Conservation (phyloP, 768 basidiomycete species). For the Tephrocybe sp. region DNA sequence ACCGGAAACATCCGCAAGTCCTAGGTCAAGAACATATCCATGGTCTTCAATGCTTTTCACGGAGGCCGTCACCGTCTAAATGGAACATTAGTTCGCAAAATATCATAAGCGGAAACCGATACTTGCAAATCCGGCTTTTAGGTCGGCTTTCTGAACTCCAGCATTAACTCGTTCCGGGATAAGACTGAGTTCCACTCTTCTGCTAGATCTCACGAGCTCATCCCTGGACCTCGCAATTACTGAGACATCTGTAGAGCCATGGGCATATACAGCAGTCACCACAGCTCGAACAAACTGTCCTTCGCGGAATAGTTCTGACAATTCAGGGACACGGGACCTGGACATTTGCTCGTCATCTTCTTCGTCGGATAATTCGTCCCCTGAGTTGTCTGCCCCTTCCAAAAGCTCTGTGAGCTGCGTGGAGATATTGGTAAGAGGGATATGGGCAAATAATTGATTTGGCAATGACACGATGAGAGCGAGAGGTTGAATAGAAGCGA, state of each 20-base stretch:
- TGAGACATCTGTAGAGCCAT: conserved; percentile 59
- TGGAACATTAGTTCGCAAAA: conserved; percentile 6
- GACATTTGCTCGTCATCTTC: conserved; percentile 44
- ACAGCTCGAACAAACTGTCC: conserved; percentile 86
- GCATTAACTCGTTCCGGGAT: conserved; percentile 81
- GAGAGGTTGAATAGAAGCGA: conserved; percentile 83
- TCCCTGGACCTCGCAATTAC: conserved; percentile 64
- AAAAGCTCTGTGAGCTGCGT: conserved; percentile 70
- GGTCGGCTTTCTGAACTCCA: conserved; percentile 74
- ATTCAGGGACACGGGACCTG: conserved; percentile 53
- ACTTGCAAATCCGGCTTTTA: conserved; percentile 75
- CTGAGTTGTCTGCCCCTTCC: conserved; percentile 57
- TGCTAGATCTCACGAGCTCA: conserved; percentile 63
- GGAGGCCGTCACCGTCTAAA: conserved; percentile 70
- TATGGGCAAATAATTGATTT: conserved; percentile 89
- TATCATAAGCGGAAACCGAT: conserved; percentile 1
- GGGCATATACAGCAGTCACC: conserved; percentile 65
- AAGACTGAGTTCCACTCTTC: conserved; percentile 82
- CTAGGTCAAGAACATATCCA: conserved; percentile 88
- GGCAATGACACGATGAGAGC: conserved; percentile 93
- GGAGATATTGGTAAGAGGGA: conserved; percentile 93
- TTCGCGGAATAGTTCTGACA: conserved; percentile 71
- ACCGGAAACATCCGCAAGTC: conserved; percentile 72
- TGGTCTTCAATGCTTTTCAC: conserved; percentile 91
- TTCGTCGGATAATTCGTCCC: conserved; percentile 41